These are phyloP conservation scores for Leishmania lainsoni DNA, from an alignment of 208 protist genomes.

Conservation along the genomic window DNA sequence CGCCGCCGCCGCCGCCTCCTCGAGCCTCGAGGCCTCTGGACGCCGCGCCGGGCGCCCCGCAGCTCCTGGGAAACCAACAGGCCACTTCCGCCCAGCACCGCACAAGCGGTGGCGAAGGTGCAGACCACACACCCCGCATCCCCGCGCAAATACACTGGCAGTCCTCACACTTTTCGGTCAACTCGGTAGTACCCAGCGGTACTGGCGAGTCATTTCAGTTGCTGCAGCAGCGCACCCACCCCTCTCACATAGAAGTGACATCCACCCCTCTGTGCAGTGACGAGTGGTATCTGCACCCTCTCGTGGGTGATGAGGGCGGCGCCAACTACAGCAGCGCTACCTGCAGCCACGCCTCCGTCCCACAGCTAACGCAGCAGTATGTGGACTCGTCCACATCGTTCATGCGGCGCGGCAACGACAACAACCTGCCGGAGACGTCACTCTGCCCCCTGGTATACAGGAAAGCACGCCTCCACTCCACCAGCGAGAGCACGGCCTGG, in stretches of 20 bases:
- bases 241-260: not conserved
- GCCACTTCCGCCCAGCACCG: not conserved
- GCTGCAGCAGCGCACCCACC: not conserved
- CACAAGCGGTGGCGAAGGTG: not conserved
- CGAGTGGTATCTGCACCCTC: not conserved
- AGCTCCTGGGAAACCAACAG: not conserved
- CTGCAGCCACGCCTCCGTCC: not conserved
- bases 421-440: not conserved
- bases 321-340: not conserved
- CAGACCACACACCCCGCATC: not conserved
- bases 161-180: not conserved
- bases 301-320: not conserved
- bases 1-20: not conserved
- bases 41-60: not conserved
- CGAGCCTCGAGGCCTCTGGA: not conserved
- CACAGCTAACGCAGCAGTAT: not conserved
- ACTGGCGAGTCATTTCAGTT: not conserved
- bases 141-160: not conserved
- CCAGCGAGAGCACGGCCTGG: constrained; percentile 29
- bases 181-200: not conserved
- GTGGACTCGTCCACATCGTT: too few species aligned
- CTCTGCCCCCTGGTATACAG: constrained; percentile 7
- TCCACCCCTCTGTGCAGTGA: not conserved
- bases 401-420: not conserved
- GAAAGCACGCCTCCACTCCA: constrained; percentile 16